Percentiles rank a stretch among this genome's conserved stretches.
Conservation (phyloP, 1,284 basidiomycete genomes). For the Malassezia caprae region DNA sequence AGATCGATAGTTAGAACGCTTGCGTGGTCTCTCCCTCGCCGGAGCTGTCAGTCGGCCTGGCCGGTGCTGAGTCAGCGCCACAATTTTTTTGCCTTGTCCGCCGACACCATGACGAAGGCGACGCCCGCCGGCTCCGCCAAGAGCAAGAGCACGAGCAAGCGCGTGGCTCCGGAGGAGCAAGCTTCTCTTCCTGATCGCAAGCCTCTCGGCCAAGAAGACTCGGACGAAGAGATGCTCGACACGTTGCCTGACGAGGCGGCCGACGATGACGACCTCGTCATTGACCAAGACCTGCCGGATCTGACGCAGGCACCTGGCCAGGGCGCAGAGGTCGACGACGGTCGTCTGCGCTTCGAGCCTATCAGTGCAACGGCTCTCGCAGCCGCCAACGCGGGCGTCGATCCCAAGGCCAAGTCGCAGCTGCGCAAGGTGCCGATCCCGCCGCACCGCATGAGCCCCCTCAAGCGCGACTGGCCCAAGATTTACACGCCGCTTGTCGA, state of each 20-base stretch:
- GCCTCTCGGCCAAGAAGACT: constrained; percentile 16
- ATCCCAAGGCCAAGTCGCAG: constrained; percentile 19
- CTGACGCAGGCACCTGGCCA: not conserved
- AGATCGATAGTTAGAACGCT: not conserved
- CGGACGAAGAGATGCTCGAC: constrained; percentile 4
- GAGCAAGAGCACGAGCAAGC: not conserved
- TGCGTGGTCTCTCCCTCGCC: not conserved
- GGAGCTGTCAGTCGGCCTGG: not conserved
- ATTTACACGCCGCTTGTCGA: constrained; percentile 93
- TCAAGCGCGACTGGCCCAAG: constrained; percentile 95
- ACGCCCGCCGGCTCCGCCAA: not conserved
- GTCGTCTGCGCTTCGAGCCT: constrained; percentile 12
- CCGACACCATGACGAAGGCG: not conserved
- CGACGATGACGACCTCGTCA: constrained; percentile 12
- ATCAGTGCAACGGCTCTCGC: constrained; percentile 12
- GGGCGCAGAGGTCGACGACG: not conserved
- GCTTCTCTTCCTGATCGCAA: constrained; percentile 3
- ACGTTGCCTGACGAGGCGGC: not conserved
- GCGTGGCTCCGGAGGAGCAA: not conserved
- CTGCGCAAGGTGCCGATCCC: constrained; percentile 64
- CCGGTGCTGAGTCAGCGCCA: not conserved
- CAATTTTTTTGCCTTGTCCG: not conserved
- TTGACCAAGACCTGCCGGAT: constrained; percentile 1
- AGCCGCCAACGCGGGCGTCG: not conserved
- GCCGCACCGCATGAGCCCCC: constrained; percentile 89